phyloP scores from a whole-genome alignment of 2,329 filamentous ascomycete species.

The Diaporthe nobilis region DNA sequence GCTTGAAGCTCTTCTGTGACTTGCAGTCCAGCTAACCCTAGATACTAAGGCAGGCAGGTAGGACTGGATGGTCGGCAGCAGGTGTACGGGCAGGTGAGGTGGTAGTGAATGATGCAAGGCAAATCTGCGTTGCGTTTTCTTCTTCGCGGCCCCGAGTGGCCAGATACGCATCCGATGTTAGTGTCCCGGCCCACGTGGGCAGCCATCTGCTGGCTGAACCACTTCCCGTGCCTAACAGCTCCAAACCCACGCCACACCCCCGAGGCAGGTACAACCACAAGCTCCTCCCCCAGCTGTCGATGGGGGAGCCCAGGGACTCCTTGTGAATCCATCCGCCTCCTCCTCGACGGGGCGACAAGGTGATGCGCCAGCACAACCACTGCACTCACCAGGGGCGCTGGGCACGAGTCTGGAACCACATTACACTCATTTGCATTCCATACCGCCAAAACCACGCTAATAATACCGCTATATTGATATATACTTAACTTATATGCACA shows the following conservation, averaged over 20 bases:
- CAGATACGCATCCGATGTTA: conserved; percentile 21
- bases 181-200: conserved; percentile 27
- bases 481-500: no score
- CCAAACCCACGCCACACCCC: background rate
- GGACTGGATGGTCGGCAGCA: conserved; percentile 5
- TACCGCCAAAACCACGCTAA: no score
- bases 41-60: background rate
- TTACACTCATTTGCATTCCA: no score
- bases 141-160: background rate
- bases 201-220: conserved; percentile 12
- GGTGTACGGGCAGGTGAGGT: background rate
- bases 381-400: background rate
- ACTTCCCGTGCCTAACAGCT: conserved; percentile 1
- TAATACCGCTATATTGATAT: no score
- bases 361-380: conserved; percentile 8
- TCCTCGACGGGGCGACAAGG: background rate
- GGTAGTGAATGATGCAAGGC: conserved; percentile 4
- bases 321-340: background rate
- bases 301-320: conserved; percentile 1
- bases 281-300: background rate
- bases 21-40: background rate
- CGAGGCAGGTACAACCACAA: background rate
- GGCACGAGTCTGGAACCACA: conserved; percentile 9
- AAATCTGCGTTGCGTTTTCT: conserved; percentile 6
- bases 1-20: background rate